Conservation (phyloP, 2,329 filamentous ascomycete genomes). For the Penicillium sp. region DNA sequence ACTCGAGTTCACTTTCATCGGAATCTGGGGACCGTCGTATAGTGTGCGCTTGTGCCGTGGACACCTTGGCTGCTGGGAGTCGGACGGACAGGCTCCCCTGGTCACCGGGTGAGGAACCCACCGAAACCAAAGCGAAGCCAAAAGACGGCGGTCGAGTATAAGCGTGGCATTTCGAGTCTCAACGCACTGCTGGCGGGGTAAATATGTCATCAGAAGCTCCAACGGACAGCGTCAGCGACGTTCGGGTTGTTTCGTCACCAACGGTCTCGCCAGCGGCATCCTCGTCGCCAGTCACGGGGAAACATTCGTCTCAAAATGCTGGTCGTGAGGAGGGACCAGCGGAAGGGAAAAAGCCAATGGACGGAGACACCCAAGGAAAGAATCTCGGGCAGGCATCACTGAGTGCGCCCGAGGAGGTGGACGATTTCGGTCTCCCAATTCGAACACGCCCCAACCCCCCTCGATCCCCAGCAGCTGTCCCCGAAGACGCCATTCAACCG, state of each 20-base stretch:
- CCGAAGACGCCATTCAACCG: slow-evolving; percentile 14
- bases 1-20: slow-evolving; percentile 9
- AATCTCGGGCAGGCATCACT: slow-evolving; percentile 2
- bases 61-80: background rate
- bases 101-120: slow-evolving; percentile 7
- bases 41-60: background rate
- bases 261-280: slow-evolving; percentile 10
- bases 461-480: slow-evolving; percentile 11
- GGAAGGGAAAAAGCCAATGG: slow-evolving; percentile 4
- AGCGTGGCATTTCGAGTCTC: slow-evolving; percentile 1
- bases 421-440: slow-evolving; percentile 39
- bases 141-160: slow-evolving; percentile 13
- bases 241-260: slow-evolving; percentile 15
- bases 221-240: slow-evolving; percentile 23
- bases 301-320: slow-evolving; percentile 6
- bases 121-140: slow-evolving; percentile 4
- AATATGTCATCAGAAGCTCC: slow-evolving; percentile 28
- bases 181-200: slow-evolving; percentile 14
- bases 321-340: slow-evolving; percentile 13
- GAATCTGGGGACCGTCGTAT: slow-evolving; percentile 3
- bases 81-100: slow-evolving; percentile 17
- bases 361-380: slow-evolving; percentile 1
- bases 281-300: slow-evolving; percentile 5
- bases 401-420: slow-evolving; percentile 19
- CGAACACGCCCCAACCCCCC: slow-evolving; percentile 19